phyloP scores from a whole-genome alignment of 257 asterid species.

The Nicotiana obtusifolia region DNA sequence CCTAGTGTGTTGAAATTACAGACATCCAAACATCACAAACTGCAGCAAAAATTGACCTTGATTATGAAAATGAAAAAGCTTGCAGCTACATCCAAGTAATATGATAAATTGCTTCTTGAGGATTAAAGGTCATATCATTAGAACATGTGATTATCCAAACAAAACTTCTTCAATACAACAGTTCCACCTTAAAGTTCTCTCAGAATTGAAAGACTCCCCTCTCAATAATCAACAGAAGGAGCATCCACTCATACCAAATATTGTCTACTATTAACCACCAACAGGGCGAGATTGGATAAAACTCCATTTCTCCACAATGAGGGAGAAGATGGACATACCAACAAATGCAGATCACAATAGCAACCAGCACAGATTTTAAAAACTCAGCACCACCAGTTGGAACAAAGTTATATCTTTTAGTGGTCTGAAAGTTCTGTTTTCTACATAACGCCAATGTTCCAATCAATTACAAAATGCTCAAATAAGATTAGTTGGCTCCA shows the following conservation, averaged over 20 bases:
- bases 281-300: not conserved
- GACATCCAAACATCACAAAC: not conserved
- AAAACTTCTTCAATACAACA: not conserved
- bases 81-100: not conserved
- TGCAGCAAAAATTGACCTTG: not conserved
- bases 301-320: not conserved
- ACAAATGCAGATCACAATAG: not conserved
- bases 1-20: conserved; percentile 16
- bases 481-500: not conserved
- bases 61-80: not conserved
- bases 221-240: not conserved
- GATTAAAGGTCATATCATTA: not conserved
- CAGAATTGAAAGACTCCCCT: not conserved
- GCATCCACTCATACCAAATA: not conserved
- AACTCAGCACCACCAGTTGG: not conserved
- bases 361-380: not conserved
- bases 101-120: not conserved
- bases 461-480: not conserved
- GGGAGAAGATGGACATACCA: not conserved
- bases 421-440: not conserved
- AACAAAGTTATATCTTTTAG: not conserved
- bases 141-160: not conserved
- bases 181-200: not conserved
- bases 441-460: not conserved
- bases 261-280: not conserved